Evolutionary conservation across 2,329 filamentous ascomycete genomes (phyloP).

Genomic region (Exutisphaerella laricina): DNA sequence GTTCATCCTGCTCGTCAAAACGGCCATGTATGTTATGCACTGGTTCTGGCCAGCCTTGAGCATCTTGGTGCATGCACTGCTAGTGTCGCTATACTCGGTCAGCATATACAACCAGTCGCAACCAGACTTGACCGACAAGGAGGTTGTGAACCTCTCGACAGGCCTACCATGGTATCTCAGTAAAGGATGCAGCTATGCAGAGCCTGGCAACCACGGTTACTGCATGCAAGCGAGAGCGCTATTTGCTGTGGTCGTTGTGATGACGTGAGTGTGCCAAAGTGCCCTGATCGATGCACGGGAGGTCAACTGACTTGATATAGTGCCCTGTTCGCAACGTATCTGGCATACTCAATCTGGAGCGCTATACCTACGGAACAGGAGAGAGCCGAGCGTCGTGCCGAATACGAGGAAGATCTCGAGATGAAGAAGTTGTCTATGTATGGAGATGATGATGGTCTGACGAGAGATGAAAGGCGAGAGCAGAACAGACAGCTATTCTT

Average conservation of each 20-base stretch:
- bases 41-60: slow-evolving; percentile 63
- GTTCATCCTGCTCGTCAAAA: slow-evolving; percentile 69
- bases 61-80: slow-evolving; percentile 51
- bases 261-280: slow-evolving; percentile 68
- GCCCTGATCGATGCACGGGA: too few species aligned
- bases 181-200: slow-evolving; percentile 53
- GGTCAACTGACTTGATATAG: slow-evolving; percentile 36
- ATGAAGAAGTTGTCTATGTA: slow-evolving; percentile 50
- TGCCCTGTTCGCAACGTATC: slow-evolving; percentile 54
- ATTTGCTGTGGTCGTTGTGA: slow-evolving; percentile 59
- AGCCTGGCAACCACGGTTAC: slow-evolving; percentile 48
- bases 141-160: slow-evolving; percentile 53
- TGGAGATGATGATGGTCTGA: slow-evolving; percentile 35
- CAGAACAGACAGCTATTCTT: slow-evolving; percentile 43
- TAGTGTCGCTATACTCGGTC: slow-evolving; percentile 59
- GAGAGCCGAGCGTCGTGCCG: slow-evolving; percentile 25
- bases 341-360: slow-evolving; percentile 55
- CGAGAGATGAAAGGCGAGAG: slow-evolving; percentile 51
- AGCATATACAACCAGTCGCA: slow-evolving; percentile 67
- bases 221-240: slow-evolving; percentile 64
- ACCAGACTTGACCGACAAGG: slow-evolving; percentile 67
- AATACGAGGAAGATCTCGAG: slow-evolving; percentile 33
- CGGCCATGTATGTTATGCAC: slow-evolving; percentile 64
- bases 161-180: slow-evolving; percentile 69
- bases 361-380: slow-evolving; percentile 41